Percentiles rank a stretch among this genome's conserved stretches.
phyloP scores from a whole-genome alignment of 306 rosid species.

The Sesbania bispinosa region DNA sequence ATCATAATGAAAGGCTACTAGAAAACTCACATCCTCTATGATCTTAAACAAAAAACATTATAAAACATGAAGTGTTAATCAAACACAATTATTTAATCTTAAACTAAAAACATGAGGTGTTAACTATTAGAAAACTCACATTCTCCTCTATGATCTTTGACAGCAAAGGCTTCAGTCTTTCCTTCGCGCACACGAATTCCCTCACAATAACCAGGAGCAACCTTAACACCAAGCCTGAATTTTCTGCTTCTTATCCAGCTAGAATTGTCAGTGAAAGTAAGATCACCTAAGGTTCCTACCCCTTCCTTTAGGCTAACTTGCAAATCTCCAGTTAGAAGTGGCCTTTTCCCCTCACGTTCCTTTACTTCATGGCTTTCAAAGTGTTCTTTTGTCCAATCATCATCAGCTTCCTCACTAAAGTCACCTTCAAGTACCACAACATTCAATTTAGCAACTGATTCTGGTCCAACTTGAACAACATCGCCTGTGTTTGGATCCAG shows the following conservation, averaged over 20 bases:
- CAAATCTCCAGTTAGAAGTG: conserved; percentile 73
- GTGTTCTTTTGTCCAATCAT: conserved; percentile 59
- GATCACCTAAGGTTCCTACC: conserved; percentile 74
- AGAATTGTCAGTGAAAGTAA: conserved; percentile 85
- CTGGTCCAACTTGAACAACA: conserved; percentile 62
- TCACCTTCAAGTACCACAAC: conserved; percentile 87
- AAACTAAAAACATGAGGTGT: not conserved
- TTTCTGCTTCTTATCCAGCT: conserved; percentile 91
- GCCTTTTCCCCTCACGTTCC: conserved; percentile 89
- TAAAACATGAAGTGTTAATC: not conserved
- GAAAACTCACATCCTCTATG: too few relatives aligned
- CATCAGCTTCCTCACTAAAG: conserved; percentile 61
- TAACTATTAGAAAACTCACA: conserved; percentile 47
- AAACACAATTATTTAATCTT: not conserved
- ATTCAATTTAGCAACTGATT: conserved; percentile 59
- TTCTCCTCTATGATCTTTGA: conserved; percentile 95
- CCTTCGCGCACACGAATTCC: conserved; percentile 71
- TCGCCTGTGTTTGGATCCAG: conserved; percentile 51
- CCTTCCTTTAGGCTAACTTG: conserved; percentile 78
- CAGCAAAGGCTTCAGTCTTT: conserved; percentile 79
- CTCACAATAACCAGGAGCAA: conserved; percentile 57
- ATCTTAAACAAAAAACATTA: too few relatives aligned
- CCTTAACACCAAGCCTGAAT: conserved; percentile 80
- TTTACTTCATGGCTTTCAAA: conserved; percentile 68
- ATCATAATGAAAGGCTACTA: too few relatives aligned